Base-by-base conservation (phyloP, 768 basidiomycete species). In the Lactarius vividus region DNA sequence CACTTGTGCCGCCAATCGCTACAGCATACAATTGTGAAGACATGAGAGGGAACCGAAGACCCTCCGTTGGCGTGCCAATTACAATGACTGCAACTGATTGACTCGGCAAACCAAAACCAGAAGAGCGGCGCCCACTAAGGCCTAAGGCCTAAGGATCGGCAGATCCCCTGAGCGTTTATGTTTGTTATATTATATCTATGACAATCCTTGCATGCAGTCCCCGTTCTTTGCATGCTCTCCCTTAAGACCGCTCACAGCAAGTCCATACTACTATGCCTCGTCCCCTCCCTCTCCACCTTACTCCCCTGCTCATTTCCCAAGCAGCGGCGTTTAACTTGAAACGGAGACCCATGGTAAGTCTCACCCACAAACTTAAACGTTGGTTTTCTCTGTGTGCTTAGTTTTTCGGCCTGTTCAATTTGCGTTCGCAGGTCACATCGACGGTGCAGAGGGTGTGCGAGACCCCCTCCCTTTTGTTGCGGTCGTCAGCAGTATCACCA, bases 181-280 rank as follows among this genome's bases (percentile, higher is more conserved):
- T n/a, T 13, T 52, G 23, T 28, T 66, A 66, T 66, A 66, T 28
- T 66, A 66, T 66, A 66, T 59, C 60, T 65, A 65, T 42, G 49
- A 18, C 39, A 20, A 16, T n/a, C 11, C 56, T 18, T 31, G 8
- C 23, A 13, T 31, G 8, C 23, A 4, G 28, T 18, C 20, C 16
- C 40, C 31, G 28, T 16, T 55, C 18, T 40, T 52, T 56, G 10
- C 39, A 62, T 10, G 20, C 8, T 18, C 33, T 37, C 40, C 49
- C 57, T 44, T 42, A 29, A 37, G 20, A 57, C 61, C 40, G 33
- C 31, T 31, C 49, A 40, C 61, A 37, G 46, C 31, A 8, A 20
- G 44, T 49, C 15, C 33, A 29, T 31, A 26, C 29, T n/a, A 6
- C 20, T n/a, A 66, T 66, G 65, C 29, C 23, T 31, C 65, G 57